These are phyloP conservation scores for Sordariomycetes sp. DNA, from an alignment of 2,329 filamentous ascomycete species.

Conservation along the genomic window DNA sequence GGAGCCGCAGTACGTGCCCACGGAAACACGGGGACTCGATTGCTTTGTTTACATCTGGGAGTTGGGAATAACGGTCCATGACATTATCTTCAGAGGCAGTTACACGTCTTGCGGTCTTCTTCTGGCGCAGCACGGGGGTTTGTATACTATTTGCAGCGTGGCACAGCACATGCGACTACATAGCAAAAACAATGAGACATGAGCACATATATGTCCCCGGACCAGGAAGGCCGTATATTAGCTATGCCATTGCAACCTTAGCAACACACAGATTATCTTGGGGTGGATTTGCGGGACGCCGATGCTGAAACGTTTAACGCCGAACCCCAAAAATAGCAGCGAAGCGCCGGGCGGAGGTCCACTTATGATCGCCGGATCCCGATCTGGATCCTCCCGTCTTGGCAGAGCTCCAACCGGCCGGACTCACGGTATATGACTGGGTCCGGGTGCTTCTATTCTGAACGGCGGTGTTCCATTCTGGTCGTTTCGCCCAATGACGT, in stretches of 20 bases:
- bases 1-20: neutral
- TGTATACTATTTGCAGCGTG: neutral
- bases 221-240: too few relatives aligned
- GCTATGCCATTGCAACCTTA: too few relatives aligned
- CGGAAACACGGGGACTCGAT: neutral
- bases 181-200: too few relatives aligned
- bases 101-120: neutral
- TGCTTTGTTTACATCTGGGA: neutral
- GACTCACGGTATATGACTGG: too few relatives aligned
- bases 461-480: too few relatives aligned
- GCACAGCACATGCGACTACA: too few relatives aligned
- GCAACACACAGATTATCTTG: too few relatives aligned
- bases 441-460: too few relatives aligned
- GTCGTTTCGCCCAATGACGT: too few relatives aligned
- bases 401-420: neutral
- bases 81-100: neutral
- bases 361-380: neutral
- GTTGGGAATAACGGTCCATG: neutral
- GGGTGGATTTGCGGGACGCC: too few relatives aligned
- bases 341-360: neutral
- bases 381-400: neutral
- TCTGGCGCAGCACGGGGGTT: neutral
- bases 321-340: neutral
- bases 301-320: too few relatives aligned
- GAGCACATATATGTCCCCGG: too few relatives aligned